Percentiles rank a stretch among this genome's conserved stretches.
Conservation (phyloP, 768 basidiomycete species). For the Pisolithus albus region DNA sequence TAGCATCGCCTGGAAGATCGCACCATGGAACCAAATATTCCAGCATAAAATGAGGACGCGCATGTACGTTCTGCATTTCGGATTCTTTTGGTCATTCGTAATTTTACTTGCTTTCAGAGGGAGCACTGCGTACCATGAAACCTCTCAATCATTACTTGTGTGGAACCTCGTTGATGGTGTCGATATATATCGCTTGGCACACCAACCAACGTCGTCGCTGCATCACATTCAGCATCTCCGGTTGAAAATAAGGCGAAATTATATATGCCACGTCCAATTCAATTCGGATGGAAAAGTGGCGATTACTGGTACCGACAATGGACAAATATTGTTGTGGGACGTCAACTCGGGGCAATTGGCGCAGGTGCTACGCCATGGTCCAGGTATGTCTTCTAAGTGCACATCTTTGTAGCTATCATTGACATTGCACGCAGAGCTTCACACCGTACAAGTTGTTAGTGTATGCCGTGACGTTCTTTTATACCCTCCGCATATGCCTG, state of each 20-base stretch:
- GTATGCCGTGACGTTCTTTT: too few species aligned
- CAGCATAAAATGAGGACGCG: too few species aligned
- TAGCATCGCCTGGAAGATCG: too few species aligned
- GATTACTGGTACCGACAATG: constrained; percentile 1
- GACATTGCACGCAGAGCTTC: not conserved
- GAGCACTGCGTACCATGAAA: not conserved
- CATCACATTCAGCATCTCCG: not conserved
- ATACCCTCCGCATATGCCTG: too few species aligned
- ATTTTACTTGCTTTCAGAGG: not conserved
- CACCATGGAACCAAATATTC: too few species aligned
- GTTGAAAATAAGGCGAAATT: not conserved
- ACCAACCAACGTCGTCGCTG: not conserved
- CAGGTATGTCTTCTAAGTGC: too few species aligned
- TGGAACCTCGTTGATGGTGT: constrained; percentile 1
- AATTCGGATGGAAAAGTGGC: not conserved
- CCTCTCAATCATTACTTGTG: not conserved
- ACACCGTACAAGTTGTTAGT: not conserved
- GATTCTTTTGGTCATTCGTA: too few species aligned
- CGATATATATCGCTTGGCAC: not conserved
- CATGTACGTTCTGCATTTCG: too few species aligned
- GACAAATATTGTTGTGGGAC: not conserved
- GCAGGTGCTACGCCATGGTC: too few species aligned
- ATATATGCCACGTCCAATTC: not conserved
- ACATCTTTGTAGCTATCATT: too few species aligned
- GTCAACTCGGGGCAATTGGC: too few species aligned